Conservation (phyloP, 1,284 basidiomycete genomes). For the Ustilago cynodontis region DNA sequence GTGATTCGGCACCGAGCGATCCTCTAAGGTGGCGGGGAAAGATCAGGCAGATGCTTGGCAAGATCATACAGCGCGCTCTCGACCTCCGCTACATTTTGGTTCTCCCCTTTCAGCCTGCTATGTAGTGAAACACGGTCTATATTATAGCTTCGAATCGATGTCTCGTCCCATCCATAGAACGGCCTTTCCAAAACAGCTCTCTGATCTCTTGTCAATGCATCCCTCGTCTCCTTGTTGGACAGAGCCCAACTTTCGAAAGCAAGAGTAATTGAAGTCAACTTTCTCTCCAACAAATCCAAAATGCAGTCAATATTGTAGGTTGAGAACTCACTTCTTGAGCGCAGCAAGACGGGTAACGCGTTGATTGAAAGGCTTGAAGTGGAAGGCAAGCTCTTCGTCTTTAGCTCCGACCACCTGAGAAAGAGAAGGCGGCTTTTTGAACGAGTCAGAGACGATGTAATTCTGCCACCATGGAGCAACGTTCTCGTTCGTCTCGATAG, state of each 20-base stretch:
- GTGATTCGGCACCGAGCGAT: too few species aligned
- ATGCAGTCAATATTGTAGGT: not conserved
- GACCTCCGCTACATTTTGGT: not conserved
- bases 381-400: not conserved
- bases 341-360: not conserved
- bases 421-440: not conserved
- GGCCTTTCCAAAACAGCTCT: not conserved
- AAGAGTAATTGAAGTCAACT: not conserved
- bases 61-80: conserved; percentile 14
- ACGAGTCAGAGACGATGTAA: not conserved
- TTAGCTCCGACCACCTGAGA: not conserved
- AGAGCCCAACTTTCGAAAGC: conserved; percentile 11
- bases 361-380: conserved; percentile 1
- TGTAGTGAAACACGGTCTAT: not conserved
- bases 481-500: not conserved
- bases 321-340: conserved; percentile 6
- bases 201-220: conserved; percentile 3
- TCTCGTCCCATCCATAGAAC: conserved; percentile 12
- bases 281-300: not conserved
- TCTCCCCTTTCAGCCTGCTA: not conserved
- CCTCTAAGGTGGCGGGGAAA: not conserved
- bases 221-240: not conserved
- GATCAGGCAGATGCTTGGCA: conserved; percentile 15
- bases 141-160: not conserved
- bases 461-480: conserved; percentile 4